Base-by-base conservation (phyloP, 345 rosid species). In the Linum trigynum region DNA sequence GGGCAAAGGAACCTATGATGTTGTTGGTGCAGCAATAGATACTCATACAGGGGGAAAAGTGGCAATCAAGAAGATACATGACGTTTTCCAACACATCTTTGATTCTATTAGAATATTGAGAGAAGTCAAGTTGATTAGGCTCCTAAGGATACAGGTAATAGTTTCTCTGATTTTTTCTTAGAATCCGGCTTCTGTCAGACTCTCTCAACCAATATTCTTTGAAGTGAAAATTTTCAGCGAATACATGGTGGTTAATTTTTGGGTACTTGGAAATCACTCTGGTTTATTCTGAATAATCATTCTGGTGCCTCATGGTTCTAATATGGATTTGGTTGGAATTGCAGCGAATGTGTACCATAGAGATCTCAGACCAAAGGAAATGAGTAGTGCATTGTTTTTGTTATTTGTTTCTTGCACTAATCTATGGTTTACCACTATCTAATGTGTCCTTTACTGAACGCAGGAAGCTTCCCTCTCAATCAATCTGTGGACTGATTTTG, bases 1-100 rank as follows among this genome's bases (percentile, higher is more conserved):
- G 59, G 96, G 96, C 15, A 94, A 89, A 77, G 99, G 97, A 72
- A 91, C 97, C 86, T 94, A 94, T 67, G 99, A 96, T 65, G 95
- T 91, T 70, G 99, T 94, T 65, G 91, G 99, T 77, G 95, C 97
- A 16, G 99, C 96, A 11, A 78, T 86, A 68, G 99, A 94, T 79
- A 88, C 96, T 0, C 99, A 87, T 40, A 88, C 96, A 0, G 91
- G 97, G 57, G 96, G 91, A 65, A 94, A 82, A 71, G 96, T 94
- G 4, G 97, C 97, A 1, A 91, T 94, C 10, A 91, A 94, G 78
- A 94, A 94, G 82, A 94, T 94, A 65, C 84, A 83, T 61, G 87
- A 85, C 77, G 87, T 90, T 15, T 91, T 94, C 61, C 95, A 87
- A 80, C 99, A 91, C 74, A 79, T 75, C 69, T 88, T 92, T 68